Evolutionary conservation across 1,284 basidiomycete species (phyloP).

Genomic region (Leccinum insolens): DNA sequence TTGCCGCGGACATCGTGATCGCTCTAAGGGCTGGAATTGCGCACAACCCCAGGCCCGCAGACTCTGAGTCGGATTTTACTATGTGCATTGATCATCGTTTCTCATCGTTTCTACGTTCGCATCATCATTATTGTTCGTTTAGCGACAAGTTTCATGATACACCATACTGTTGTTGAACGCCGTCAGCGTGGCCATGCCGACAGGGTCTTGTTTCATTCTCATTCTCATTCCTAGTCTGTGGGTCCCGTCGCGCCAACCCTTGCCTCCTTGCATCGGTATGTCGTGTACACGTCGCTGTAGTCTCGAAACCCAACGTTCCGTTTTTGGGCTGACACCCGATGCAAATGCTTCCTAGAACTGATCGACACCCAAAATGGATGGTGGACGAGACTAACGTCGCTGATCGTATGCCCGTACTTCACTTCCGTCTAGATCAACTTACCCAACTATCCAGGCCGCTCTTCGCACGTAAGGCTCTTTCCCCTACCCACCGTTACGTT

Average conservation of each 20-base stretch:
- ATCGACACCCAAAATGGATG: too few relatives aligned
- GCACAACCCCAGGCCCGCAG: background rate
- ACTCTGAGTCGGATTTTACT: constrained; percentile 71
- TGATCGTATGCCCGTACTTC: constrained; percentile 1
- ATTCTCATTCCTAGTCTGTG: background rate
- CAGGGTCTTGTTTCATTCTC: constrained; percentile 1
- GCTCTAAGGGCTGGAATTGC: constrained; percentile 44
- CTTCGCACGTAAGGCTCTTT: constrained; percentile 73
- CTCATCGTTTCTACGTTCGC: background rate
- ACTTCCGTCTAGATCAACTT: constrained; percentile 57
- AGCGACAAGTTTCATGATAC: background rate
- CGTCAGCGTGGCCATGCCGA: constrained; percentile 4
- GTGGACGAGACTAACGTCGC: too few relatives aligned
- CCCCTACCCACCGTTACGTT: background rate
- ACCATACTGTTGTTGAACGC: background rate
- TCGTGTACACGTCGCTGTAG: constrained; percentile 13
- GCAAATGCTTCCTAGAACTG: too few relatives aligned
- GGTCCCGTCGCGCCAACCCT: background rate
- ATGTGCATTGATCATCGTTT: constrained; percentile 50
- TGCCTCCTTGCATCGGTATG: background rate
- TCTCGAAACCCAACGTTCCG: too few relatives aligned
- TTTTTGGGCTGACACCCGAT: too few relatives aligned
- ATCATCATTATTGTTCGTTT: background rate
- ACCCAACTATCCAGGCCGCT: constrained; percentile 92
- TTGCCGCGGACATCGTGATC: constrained; percentile 75